Conservation (phyloP, 1,139 yeast genomes). For the Debaryomycetaceae sp. region DNA sequence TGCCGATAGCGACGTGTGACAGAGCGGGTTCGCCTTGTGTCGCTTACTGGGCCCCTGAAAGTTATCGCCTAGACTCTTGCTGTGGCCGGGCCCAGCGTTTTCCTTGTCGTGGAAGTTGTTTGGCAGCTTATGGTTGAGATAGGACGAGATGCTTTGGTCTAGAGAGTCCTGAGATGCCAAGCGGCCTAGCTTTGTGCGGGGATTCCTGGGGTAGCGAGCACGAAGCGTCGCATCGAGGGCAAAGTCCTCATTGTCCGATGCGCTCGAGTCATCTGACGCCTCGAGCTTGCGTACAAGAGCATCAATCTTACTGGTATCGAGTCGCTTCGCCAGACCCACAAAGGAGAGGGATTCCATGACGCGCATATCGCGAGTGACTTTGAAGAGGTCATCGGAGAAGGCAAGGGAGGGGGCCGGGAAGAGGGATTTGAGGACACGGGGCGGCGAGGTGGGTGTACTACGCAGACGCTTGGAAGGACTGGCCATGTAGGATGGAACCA, state of each 20-base stretch:
- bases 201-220: conserved; percentile 30
- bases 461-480: no score
- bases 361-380: conserved; percentile 23
- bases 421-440: no score
- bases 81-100: conserved; percentile 17
- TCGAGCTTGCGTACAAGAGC: conserved; percentile 22
- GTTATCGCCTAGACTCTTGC: no score
- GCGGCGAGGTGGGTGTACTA: no score
- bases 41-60: conserved; percentile 14
- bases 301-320: conserved; percentile 27
- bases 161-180: background rate
- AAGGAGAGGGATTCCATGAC: conserved; percentile 1
- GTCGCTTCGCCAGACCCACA: conserved; percentile 7
- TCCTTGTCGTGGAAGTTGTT: conserved; percentile 21
- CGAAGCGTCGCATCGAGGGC: conserved; percentile 35
- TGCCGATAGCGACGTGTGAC: background rate
- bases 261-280: background rate
- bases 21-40: background rate
- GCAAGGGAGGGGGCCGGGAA: background rate
- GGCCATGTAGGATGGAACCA: no score
- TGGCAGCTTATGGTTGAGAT: no score
- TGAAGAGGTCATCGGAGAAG: conserved; percentile 24
- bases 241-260: conserved; percentile 6
- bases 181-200: background rate
- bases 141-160: background rate